Conservation (phyloP, 139 green algal species). For the Picocystis salinarum region DNA sequence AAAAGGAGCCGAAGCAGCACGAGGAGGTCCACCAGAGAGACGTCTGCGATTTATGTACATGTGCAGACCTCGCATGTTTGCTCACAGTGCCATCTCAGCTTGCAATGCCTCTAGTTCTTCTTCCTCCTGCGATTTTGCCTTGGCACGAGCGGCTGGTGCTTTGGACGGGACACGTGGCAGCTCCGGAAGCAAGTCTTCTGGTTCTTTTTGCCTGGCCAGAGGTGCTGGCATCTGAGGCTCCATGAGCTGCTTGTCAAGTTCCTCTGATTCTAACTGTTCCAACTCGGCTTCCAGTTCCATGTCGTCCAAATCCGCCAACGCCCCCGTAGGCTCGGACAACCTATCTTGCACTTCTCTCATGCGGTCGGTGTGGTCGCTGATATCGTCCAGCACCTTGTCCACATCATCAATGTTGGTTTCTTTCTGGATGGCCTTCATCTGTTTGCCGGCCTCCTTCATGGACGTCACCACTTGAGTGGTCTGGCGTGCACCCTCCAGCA, state of each 20-base stretch:
- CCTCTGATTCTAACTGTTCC: conserved; percentile 33
- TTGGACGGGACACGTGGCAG: background rate
- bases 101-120: conserved; percentile 68
- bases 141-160: conserved; percentile 17
- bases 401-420: conserved; percentile 84
- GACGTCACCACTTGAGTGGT: conserved; percentile 63
- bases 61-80: no score
- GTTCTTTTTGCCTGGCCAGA: conserved; percentile 7
- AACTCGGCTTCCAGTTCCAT: conserved; percentile 52
- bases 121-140: conserved; percentile 60
- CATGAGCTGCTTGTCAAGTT: conserved; percentile 27
- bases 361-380: conserved; percentile 75
- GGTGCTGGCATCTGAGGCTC: conserved; percentile 17
- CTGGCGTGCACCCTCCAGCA: conserved; percentile 69
- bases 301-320: conserved; percentile 41
- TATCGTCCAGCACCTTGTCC: conserved; percentile 76
- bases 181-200: background rate
- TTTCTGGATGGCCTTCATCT: conserved; percentile 26
- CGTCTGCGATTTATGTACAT: no score
- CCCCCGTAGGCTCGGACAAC: conserved; percentile 49
- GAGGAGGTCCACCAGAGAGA: no score
- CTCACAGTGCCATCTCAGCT: conserved; percentile 73
- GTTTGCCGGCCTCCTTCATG: conserved; percentile 7
- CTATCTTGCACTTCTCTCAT: conserved; percentile 79
- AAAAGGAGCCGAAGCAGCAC: no score